phyloP scores from a whole-genome alignment of 805 yeast genomes.

The Candida xyloterini region DNA sequence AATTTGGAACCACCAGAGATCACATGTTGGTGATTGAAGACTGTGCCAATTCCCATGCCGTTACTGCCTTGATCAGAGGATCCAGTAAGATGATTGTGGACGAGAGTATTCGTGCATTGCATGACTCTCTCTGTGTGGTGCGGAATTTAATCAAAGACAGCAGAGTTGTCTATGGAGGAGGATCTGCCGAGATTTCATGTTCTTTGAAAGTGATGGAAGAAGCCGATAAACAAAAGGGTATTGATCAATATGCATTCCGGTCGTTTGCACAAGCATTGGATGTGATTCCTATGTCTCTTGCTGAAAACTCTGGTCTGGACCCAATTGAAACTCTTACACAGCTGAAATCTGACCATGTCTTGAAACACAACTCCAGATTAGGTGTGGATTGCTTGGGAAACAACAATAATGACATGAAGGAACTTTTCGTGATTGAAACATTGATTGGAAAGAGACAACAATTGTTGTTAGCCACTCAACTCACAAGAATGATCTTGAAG shows the following conservation, averaged over 20 bases:
- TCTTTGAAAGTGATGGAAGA: constrained; percentile 87
- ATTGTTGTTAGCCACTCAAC: constrained; percentile 89
- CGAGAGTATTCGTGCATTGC: constrained; percentile 94
- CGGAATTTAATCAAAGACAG: constrained; percentile 90
- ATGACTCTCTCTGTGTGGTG: constrained; percentile 95
- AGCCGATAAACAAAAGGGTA: constrained; percentile 91
- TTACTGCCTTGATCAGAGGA: constrained; percentile 91
- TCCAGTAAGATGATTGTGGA: constrained; percentile 97
- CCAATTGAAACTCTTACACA: constrained; percentile 87
- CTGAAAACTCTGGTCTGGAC: constrained; percentile 94
- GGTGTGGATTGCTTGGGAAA: constrained; percentile 94
- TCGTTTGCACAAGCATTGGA: constrained; percentile 92
- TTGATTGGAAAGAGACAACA: constrained; percentile 97
- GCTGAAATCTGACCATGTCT: constrained; percentile 81
- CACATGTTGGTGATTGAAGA: constrained; percentile 94
- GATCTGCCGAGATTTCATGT: constrained; percentile 95
- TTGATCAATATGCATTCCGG: constrained; percentile 96
- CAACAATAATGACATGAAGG: constrained; percentile 90
- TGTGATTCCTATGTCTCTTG: constrained; percentile 87
- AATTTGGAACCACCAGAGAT: constrained; percentile 95
- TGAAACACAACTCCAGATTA: constrained; percentile 62
- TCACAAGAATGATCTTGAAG: constrained; percentile 95
- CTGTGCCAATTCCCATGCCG: constrained; percentile 81
- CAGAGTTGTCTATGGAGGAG: constrained; percentile 98
- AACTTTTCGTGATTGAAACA: constrained; percentile 93